A percentile compares a stretch with the other conserved stretches of the same genome.
These are phyloP conservation scores for Phalaenopsis aphrodite DNA, from an alignment of 106 monocot genomes.

Conservation along the genomic window DNA sequence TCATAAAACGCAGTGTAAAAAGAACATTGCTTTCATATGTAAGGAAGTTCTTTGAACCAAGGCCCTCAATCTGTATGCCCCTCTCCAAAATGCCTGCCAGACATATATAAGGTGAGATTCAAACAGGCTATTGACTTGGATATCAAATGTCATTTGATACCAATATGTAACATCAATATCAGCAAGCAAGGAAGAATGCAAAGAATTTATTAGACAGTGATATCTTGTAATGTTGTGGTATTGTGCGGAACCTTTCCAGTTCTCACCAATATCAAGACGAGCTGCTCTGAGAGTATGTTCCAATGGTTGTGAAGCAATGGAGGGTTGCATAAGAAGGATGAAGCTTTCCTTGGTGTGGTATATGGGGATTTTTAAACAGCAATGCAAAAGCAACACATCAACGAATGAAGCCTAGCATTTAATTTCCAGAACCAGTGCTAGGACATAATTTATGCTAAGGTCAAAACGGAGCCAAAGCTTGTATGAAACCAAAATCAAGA, in stretches of 20 bases:
- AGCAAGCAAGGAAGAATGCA: neutral
- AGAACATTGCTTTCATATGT: conserved; percentile 99
- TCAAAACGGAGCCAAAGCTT: no score
- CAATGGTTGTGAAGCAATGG: neutral
- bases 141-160: neutral
- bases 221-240: neutral
- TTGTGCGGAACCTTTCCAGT: neutral
- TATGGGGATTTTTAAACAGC: neutral
- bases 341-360: neutral
- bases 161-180: neutral
- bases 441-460: no score
- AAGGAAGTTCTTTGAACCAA: conserved; percentile 80
- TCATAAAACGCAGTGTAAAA: conserved; percentile 98
- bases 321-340: neutral
- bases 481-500: neutral
- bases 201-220: neutral
- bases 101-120: neutral
- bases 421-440: no score
- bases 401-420: no score
- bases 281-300: neutral
- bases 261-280: neutral
- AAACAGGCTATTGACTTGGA: neutral
- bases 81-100: conserved; percentile 84
- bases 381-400: neutral
- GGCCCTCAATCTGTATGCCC: conserved; percentile 82